Base-by-base conservation (phyloP, 2,329 filamentous ascomycete species). In the Aureobasidium uvarum region DNA sequence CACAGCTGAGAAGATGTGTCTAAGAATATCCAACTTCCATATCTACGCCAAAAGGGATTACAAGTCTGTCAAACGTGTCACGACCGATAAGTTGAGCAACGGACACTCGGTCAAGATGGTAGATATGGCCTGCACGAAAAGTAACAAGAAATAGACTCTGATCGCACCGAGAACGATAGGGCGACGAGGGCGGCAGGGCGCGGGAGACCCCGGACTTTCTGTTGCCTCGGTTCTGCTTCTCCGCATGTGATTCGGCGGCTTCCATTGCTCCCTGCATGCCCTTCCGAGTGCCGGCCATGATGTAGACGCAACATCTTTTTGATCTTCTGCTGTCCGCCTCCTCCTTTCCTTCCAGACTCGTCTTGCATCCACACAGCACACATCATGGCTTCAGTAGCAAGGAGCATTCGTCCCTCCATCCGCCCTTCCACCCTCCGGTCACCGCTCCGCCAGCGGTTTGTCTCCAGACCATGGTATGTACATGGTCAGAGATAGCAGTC, bases 371-470 rank as follows among this genome's bases (percentile, higher is more conserved):
- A 20, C 18, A 36, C 39, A 62, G 1, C 14, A 48, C 25, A 43
- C 58, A 43, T 18, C 48, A 68, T 68, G 66, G 67, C 68, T 7
- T 69, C 69, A 7, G 56, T 67, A 60, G 67, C 64, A 66, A 65
- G 62, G 28, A 59, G 38, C 18, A 38, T 69, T 20, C 66, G 66
- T 8, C 67, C 66, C 3, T 58, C 68, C 8, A 25, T 66, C 20
- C 45, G 68, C 16, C 62, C 65, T 3, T 54, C 64, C 2, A 39
- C 66, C 38, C 38, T 66, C 18, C 67, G 64, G 33, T 51, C 54
- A 13, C 25, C 46, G 41, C 60, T 54, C 5, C 33, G 46, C n/a
- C 60, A 54, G 25, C 23, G 48, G 54, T 28, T 54, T 6, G 6
- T 63, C 36, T 52, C 60, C 10, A 46, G n/a, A 43, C 48, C 48